A percentile compares a stretch with the other conserved stretches of the same genome.
phyloP scores from a whole-genome alignment of 768 basidiomycete genomes.

The Tulasnella sp. region DNA sequence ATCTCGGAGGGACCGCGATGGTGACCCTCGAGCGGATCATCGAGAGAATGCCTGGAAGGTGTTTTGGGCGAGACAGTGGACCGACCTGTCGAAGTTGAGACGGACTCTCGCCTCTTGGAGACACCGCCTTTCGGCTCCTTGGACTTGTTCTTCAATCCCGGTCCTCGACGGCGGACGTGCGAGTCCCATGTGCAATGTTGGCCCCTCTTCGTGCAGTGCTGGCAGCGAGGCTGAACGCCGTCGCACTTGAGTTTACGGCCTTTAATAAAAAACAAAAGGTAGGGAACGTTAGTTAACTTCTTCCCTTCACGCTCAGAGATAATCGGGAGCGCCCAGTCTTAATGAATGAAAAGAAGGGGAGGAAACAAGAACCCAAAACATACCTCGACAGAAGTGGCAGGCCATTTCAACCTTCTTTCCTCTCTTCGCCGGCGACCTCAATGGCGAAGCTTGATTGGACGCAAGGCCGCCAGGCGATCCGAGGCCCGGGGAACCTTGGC shows the following conservation, averaged over 20 bases:
- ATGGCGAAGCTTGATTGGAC: neutral
- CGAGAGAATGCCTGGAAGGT: neutral
- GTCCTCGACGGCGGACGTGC: constrained; percentile 20
- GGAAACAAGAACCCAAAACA: constrained; percentile 35
- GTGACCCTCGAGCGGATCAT: neutral
- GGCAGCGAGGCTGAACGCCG: constrained; percentile 78
- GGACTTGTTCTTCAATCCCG: constrained; percentile 19
- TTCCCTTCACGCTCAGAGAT: neutral
- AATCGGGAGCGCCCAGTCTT: neutral
- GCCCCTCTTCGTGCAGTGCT: constrained; percentile 72
- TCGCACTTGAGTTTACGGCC: constrained; percentile 89
- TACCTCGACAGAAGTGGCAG: constrained; percentile 85
- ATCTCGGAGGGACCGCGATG: neutral
- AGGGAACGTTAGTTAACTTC: neutral
- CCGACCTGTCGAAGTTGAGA: neutral
- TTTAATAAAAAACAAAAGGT: constrained; percentile 34
- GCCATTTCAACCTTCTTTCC: constrained; percentile 43
- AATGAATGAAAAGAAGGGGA: neutral
- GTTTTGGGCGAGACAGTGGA: neutral
- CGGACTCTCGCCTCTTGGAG: neutral
- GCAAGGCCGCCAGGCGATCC: neutral
- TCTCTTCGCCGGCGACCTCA: neutral
- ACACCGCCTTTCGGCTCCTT: neutral
- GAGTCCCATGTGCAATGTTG: constrained; percentile 60
- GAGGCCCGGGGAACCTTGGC: neutral